Evolutionary conservation across 305 asterid species (phyloP).

Genomic region (Solanum hybrid): DNA sequence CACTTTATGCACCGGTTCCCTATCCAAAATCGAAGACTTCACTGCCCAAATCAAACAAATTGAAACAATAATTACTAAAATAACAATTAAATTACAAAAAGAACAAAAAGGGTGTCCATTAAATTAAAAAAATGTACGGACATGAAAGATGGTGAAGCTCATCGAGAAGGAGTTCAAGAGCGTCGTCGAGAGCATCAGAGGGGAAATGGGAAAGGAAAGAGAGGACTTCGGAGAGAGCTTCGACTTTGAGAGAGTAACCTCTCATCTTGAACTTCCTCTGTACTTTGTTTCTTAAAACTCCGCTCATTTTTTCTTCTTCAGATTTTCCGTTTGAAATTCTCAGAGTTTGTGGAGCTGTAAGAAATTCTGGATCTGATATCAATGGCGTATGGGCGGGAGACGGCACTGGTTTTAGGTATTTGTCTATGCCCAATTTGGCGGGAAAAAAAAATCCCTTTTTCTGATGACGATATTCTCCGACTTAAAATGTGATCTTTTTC

Average conservation of each 20-base stretch:
- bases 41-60: conserved; percentile 23
- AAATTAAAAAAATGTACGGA: conserved; percentile 3
- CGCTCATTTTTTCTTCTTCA: conserved; percentile 18
- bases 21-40: conserved; percentile 80
- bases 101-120: neutral
- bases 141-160: conserved; percentile 56
- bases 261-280: conserved; percentile 84
- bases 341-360: neutral
- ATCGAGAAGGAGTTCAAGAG: conserved; percentile 66
- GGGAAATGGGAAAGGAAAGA: conserved; percentile 50
- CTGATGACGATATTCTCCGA: neutral
- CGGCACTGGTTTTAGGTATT: too few species aligned
- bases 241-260: conserved; percentile 74
- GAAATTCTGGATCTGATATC: neutral
- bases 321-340: neutral
- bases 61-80: neutral
- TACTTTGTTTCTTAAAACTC: conserved; percentile 49
- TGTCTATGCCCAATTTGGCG: too few species aligned
- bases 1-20: conserved; percentile 55
- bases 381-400: neutral
- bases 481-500: neutral
- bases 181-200: conserved; percentile 50
- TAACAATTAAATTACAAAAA: neutral
- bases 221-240: conserved; percentile 63
- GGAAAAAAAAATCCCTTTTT: neutral